Conservation (phyloP, 495 filamentous ascomycete species). For the Penicillium arizonense region DNA sequence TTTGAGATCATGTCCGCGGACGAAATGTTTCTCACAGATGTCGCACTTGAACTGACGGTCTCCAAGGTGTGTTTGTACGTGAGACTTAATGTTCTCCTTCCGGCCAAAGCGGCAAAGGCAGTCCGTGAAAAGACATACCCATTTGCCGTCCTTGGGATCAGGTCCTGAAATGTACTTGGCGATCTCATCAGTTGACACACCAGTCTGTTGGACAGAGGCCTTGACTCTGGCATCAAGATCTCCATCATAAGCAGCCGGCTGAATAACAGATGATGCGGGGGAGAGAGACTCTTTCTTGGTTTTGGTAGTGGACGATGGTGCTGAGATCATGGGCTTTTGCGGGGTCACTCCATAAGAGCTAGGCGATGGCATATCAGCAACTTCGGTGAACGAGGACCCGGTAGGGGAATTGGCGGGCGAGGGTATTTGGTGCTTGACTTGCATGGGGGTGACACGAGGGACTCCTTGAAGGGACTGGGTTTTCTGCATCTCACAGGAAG, state of each 20-base stretch:
- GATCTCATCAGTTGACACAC: constrained; percentile 85
- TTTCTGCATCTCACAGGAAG: constrained; percentile 45
- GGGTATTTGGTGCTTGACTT: constrained; percentile 42
- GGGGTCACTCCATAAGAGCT: constrained; percentile 22
- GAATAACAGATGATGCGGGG: constrained; percentile 26
- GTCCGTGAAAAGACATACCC: constrained; percentile 77
- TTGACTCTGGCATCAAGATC: constrained; percentile 48
- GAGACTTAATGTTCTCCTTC: constrained; percentile 96
- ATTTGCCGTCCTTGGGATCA: constrained; percentile 68
- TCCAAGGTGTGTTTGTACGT: constrained; percentile 95
- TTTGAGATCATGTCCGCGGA: constrained; percentile 94
- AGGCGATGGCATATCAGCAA: constrained; percentile 44
- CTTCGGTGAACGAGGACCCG: constrained; percentile 47
- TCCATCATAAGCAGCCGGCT: constrained; percentile 40
- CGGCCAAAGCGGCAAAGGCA: constrained; percentile 85
- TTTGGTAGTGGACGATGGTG: constrained; percentile 22
- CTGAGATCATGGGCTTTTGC: constrained; percentile 29
- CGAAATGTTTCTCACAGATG: constrained; percentile 88
- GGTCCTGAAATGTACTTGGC: constrained; percentile 80
- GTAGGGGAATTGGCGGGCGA: constrained; percentile 51
- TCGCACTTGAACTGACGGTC: constrained; percentile 91
- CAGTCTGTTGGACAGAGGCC: constrained; percentile 64
- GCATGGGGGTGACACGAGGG: constrained; percentile 31
- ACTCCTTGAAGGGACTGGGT: constrained; percentile 47
- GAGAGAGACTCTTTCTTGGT: constrained; percentile 8